phyloP scores from a whole-genome alignment of 169 alveolate species.

The Besnoitia besnoiti region DNA sequence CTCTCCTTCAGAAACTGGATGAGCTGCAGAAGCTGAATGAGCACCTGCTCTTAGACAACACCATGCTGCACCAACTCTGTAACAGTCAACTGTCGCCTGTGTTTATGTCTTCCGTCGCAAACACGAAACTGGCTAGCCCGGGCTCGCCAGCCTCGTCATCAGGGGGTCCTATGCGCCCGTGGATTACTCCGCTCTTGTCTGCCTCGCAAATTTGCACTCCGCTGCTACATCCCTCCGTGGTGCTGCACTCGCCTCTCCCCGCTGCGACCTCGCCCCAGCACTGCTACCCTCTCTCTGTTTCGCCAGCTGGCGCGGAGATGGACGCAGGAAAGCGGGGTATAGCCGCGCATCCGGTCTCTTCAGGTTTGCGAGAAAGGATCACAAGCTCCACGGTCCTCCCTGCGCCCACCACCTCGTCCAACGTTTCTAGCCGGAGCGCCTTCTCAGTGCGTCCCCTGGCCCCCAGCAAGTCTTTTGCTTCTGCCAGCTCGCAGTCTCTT shows the following conservation, averaged over 20 bases:
- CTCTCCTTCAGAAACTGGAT: constrained; percentile 4
- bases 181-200: not conserved
- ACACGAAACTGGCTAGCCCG: not conserved
- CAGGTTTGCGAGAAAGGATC: too few species aligned
- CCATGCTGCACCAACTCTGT: not conserved
- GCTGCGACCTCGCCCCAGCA: not conserved
- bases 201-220: not conserved
- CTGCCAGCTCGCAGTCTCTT: not conserved
- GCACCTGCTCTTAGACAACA: not conserved
- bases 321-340: too few species aligned
- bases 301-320: not conserved
- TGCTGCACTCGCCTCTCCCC: not conserved
- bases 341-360: too few species aligned
- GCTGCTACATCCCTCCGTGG: not conserved
- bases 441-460: not conserved
- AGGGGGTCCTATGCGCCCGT: not conserved
- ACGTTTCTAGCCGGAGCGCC: too few species aligned
- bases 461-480: not conserved
- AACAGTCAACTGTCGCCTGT: not conserved
- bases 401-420: too few species aligned
- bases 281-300: not conserved
- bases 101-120: not conserved
- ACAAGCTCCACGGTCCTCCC: too few species aligned
- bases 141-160: not conserved
- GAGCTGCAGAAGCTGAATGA: constrained; percentile 27